Conservation (phyloP, 2,329 filamentous ascomycete species). For the Monilinia fructicola region DNA sequence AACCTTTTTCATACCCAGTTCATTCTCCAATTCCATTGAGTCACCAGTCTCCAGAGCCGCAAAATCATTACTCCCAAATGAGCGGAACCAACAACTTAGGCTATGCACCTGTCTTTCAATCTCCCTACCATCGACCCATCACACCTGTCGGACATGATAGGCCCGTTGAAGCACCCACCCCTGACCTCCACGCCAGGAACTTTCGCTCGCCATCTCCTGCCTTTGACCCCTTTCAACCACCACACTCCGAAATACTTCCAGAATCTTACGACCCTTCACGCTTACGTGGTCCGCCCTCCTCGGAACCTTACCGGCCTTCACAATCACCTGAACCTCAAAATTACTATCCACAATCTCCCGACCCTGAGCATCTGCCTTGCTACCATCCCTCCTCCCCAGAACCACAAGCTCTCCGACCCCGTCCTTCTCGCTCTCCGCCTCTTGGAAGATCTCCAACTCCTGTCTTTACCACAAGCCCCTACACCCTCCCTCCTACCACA, state of each 20-base stretch:
- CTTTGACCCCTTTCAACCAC: conserved; percentile 5
- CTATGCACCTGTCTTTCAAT: conserved; percentile 18
- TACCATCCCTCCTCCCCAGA: background rate
- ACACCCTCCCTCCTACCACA: background rate
- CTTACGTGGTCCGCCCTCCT: background rate
- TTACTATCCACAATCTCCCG: conserved; percentile 4
- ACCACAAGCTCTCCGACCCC: conserved; percentile 8
- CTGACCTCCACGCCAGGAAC: conserved; percentile 6
- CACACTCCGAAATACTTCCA: conserved; percentile 17
- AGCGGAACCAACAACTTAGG: background rate
- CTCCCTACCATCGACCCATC: conserved; percentile 3
- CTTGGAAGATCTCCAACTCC: background rate
- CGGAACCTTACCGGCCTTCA: conserved; percentile 1
- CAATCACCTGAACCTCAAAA: conserved; percentile 15
- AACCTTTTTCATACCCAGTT: conserved; percentile 1
- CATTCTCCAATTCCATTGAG: background rate
- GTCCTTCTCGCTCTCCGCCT: conserved; percentile 14
- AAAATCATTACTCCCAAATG: conserved; percentile 15
- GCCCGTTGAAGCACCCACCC: conserved; percentile 15
- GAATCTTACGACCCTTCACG: conserved; percentile 11
- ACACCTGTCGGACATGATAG: conserved; percentile 8
- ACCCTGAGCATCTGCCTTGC: background rate
- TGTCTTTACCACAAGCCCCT: background rate
- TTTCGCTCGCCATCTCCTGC: conserved; percentile 2
- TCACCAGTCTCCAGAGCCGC: background rate